Conservation (phyloP, 1,139 yeast species). For the Debaryomycetaceae sp. region DNA sequence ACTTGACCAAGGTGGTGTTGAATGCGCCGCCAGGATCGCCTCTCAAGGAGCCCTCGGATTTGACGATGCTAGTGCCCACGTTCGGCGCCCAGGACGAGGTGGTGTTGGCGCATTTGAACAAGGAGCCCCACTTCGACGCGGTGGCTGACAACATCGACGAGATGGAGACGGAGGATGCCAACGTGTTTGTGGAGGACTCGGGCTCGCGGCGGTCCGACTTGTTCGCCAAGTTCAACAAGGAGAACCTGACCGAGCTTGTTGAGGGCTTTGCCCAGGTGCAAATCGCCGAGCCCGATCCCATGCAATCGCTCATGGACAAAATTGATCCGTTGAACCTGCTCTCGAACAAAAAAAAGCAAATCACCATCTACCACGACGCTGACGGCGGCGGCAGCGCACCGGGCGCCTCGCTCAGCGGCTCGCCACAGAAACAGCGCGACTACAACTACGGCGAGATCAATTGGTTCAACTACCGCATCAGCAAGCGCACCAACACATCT, state of each 20-base stretch:
- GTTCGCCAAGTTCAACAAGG: conserved; percentile 17
- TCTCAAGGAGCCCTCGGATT: conserved; percentile 28
- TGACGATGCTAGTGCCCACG: conserved; percentile 35
- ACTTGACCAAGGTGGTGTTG: conserved; percentile 24
- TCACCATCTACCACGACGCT: conserved; percentile 36
- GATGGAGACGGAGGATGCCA: conserved; percentile 3
- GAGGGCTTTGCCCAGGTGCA: conserved; percentile 40
- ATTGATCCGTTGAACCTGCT: conserved; percentile 39
- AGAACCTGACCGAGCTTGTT: conserved; percentile 22
- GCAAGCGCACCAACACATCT: conserved; percentile 13
- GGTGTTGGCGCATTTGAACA: conserved; percentile 10
- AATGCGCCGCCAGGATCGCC: conserved; percentile 21
- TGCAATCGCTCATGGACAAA: conserved; percentile 35
- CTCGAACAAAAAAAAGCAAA: conserved; percentile 31
- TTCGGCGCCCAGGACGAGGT: conserved; percentile 16
- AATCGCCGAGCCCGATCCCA: conserved; percentile 22
- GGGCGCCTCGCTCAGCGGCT: conserved; percentile 10
- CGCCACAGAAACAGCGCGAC: conserved; percentile 30
- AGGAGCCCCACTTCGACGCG: conserved; percentile 11
- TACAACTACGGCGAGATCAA: conserved; percentile 32
- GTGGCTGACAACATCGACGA: conserved; percentile 11
- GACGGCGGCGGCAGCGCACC: conserved; percentile 19
- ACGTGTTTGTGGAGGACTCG: conserved; percentile 14
- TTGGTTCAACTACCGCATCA: conserved; percentile 40
- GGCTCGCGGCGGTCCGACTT: conserved; percentile 13